These are phyloP conservation scores for Eimeria zaria DNA, from an alignment of 169 alveolate genomes.

Conservation along the genomic window DNA sequence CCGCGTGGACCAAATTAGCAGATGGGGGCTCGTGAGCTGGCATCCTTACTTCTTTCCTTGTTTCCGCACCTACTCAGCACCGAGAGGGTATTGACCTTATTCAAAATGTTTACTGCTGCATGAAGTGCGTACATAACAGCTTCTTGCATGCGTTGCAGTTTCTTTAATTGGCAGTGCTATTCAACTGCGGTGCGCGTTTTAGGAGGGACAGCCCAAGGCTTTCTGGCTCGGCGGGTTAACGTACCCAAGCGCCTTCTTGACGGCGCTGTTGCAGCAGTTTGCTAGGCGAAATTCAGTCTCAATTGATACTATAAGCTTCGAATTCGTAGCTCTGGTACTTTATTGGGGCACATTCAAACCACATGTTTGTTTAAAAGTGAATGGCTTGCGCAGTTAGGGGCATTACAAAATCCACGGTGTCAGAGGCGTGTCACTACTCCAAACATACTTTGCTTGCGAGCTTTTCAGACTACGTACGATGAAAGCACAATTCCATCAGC, in stretches of 20 bases:
- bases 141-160: background rate
- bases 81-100: background rate
- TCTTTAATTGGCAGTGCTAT: background rate
- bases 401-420: background rate
- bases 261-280: conserved; percentile 95
- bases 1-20: conserved; percentile 93
- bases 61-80: background rate
- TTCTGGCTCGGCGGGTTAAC: conserved; percentile 97
- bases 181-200: background rate
- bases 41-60: background rate
- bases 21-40: conserved; percentile 92
- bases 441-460: background rate
- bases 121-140: background rate
- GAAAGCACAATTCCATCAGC: conserved; percentile 91
- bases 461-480: conserved; percentile 82
- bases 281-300: conserved; percentile 93
- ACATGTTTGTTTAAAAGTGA: background rate
- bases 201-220: conserved; percentile 92
- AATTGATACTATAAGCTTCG: conserved; percentile 94
- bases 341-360: background rate
- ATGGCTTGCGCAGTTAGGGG: too few species aligned
- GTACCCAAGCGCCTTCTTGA: conserved; percentile 97
- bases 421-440: background rate
- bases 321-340: conserved; percentile 87
- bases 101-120: background rate